Evolutionary conservation across 352 stramenopile genomes (phyloP).

Genomic region (Discostella stelligera): DNA sequence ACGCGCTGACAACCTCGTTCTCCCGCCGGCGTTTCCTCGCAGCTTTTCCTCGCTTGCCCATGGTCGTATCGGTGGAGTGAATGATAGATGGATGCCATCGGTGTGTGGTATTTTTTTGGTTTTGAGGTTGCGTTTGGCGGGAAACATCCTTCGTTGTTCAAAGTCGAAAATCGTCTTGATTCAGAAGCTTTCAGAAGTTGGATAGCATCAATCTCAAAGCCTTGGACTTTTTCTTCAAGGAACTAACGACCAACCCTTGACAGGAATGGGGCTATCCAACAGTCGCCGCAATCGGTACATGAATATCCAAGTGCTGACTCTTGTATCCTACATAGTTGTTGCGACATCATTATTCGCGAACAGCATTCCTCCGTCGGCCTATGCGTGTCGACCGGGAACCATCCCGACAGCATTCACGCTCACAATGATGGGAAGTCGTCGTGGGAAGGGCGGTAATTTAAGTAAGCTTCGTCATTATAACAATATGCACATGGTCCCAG

Average conservation of each 20-base stretch:
- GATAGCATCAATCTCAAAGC: no score
- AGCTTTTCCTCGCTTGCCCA: slow-evolving; percentile 40
- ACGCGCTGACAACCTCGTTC: slow-evolving; percentile 14
- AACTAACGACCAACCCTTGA: no score
- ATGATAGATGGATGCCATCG: no score
- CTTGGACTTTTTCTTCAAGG: no score
- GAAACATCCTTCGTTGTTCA: no score
- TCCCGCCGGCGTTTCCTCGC: slow-evolving; percentile 23
- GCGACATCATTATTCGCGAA: neutral
- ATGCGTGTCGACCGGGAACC: neutral
- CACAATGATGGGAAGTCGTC: slow-evolving; percentile 17
- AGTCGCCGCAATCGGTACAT: neutral
- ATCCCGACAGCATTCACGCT: neutral
- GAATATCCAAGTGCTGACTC: neutral
- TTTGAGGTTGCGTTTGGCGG: no score
- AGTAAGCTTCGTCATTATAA: no score
- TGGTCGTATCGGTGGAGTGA: neutral
- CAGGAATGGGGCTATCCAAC: no score
- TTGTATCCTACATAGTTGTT: neutral
- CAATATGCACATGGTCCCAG: no score
- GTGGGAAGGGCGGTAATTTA: slow-evolving; percentile 24
- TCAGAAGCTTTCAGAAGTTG: no score
- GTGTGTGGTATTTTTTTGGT: no score
- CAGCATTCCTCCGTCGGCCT: slow-evolving; percentile 1
- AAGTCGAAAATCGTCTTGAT: no score